Conservation (phyloP, 345 rosid species). For the Limnanthes douglasii region DNA sequence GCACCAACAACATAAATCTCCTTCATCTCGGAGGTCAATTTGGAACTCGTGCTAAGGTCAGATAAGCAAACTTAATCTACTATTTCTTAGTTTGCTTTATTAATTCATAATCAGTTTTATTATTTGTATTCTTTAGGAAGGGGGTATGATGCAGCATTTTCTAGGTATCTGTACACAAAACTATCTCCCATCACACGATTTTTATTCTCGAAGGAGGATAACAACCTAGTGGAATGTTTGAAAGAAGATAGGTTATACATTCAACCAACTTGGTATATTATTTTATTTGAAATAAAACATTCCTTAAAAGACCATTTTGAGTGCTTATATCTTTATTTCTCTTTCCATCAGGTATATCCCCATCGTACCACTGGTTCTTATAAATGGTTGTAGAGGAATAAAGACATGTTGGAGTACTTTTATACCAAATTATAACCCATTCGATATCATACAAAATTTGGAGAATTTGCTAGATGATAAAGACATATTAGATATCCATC, state of each 20-base stretch:
- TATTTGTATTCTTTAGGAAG: slow-evolving; percentile 18
- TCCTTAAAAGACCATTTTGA: no score
- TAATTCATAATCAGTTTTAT: neutral
- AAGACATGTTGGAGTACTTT: slow-evolving; percentile 98
- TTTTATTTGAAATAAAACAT: no score
- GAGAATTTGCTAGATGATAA: slow-evolving; percentile 56
- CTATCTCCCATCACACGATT: slow-evolving; percentile 72
- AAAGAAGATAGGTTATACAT: slow-evolving; percentile 80
- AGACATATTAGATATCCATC: slow-evolving; percentile 79
- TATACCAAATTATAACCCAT: slow-evolving; percentile 81
- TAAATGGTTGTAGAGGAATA: slow-evolving; percentile 97
- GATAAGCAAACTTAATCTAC: slow-evolving; percentile 3
- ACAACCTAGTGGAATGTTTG: slow-evolving; percentile 63
- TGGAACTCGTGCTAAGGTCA: slow-evolving; percentile 71
- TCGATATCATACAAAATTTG: slow-evolving; percentile 65
- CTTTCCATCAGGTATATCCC: slow-evolving; percentile 74
- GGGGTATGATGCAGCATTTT: slow-evolving; percentile 91
- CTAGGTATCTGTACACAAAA: slow-evolving; percentile 67
- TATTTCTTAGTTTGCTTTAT: neutral
- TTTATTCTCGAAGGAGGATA: slow-evolving; percentile 82
- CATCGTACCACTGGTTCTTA: slow-evolving; percentile 69
- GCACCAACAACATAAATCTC: slow-evolving; percentile 93
- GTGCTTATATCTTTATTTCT: no score
- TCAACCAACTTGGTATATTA: slow-evolving; percentile 78
- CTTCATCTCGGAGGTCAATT: slow-evolving; percentile 71